Percentiles rank a stretch among this genome's conserved stretches.
Evolutionary conservation across 2,329 filamentous ascomycete species (phyloP).

Genomic region (Pseudonectria foliicola): DNA sequence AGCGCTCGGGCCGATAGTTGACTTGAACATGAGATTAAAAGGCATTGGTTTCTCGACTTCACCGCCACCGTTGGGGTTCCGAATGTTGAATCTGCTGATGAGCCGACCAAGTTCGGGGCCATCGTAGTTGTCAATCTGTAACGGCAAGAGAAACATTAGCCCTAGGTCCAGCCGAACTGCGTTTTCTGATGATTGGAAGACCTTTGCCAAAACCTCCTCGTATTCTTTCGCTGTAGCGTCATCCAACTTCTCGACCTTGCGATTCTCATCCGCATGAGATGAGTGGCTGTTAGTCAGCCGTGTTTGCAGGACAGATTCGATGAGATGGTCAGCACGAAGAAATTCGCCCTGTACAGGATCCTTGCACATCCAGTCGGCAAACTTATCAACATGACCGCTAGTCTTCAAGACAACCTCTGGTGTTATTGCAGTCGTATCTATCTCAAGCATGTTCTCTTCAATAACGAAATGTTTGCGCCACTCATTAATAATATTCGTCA

Average conservation of each 20-base stretch:
- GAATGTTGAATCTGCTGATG: conserved; percentile 86
- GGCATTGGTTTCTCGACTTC: conserved; percentile 73
- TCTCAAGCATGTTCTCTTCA: conserved; percentile 90
- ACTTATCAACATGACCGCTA: conserved; percentile 93
- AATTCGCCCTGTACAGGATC: conserved; percentile 97
- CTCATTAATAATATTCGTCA: conserved; percentile 78
- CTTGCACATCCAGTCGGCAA: conserved; percentile 99
- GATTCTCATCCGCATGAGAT: conserved; percentile 64
- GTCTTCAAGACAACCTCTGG: conserved; percentile 93
- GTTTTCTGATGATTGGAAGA: too few species aligned
- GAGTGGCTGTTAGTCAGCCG: conserved; percentile 80
- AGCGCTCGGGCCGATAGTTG: conserved; percentile 85
- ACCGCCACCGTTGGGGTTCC: conserved; percentile 73
- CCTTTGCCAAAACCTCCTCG: conserved; percentile 74
- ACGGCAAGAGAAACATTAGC: too few species aligned
- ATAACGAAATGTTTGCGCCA: conserved; percentile 93
- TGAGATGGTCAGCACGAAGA: conserved; percentile 89
- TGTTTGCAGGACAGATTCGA: conserved; percentile 85
- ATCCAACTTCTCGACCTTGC: conserved; percentile 74
- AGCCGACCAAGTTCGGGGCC: conserved; percentile 79
- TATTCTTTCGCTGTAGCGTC: conserved; percentile 84
- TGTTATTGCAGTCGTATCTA: conserved; percentile 90
- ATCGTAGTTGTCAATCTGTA: conserved; percentile 81
- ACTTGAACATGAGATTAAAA: conserved; percentile 99
- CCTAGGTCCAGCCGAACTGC: too few species aligned